Conservation (phyloP, 2,329 filamentous ascomycete species). For the Hymenoscyphus repandus region DNA sequence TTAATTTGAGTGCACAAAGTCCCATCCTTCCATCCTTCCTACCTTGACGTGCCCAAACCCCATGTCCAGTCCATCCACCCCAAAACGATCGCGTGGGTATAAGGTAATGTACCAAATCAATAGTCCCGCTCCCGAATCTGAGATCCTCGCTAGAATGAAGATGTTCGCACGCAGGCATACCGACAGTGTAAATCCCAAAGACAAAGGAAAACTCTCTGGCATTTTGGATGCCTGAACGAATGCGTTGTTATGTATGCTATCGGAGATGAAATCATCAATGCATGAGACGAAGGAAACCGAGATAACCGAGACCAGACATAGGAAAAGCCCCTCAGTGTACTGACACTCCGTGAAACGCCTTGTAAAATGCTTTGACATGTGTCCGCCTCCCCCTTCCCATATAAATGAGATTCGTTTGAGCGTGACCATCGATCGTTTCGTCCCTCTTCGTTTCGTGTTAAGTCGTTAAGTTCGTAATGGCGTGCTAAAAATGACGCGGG, state of each 20-base stretch:
- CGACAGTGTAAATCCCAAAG: neutral
- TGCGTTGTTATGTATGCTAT: too few species aligned
- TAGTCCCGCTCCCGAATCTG: neutral
- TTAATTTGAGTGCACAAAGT: too few species aligned
- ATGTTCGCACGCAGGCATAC: neutral
- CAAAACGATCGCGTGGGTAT: neutral
- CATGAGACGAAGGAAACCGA: neutral
- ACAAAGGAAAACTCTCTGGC: neutral
- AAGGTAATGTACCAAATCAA: neutral
- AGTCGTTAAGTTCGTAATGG: slow-evolving; percentile 16
- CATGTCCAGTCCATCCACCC: too few species aligned
- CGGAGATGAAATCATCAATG: neutral
- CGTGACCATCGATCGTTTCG: slow-evolving; percentile 5
- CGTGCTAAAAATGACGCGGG: slow-evolving; percentile 23
- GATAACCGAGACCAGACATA: neutral
- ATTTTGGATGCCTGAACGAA: too few species aligned
- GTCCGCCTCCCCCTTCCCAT: neutral
- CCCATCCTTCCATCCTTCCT: too few species aligned
- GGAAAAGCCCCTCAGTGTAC: neutral
- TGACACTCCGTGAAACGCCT: neutral
- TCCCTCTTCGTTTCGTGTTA: slow-evolving; percentile 5
- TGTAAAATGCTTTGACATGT: neutral
- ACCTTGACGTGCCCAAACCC: too few species aligned
- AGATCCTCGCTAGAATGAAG: neutral
- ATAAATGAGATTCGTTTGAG: neutral